Evolutionary conservation across 1,139 yeast species (phyloP).

Genomic region (Nakaseomyces nivariensis): DNA sequence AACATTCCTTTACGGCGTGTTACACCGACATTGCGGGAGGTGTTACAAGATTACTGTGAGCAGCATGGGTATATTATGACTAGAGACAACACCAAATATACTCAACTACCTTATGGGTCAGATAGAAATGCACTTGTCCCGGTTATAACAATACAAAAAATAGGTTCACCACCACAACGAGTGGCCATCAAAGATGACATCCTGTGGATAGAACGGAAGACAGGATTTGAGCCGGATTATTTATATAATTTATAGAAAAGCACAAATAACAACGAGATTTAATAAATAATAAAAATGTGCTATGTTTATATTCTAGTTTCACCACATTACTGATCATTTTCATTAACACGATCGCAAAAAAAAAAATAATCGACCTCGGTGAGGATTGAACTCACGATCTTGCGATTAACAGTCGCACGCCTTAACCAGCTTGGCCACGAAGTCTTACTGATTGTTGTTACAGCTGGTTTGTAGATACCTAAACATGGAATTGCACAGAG

Average conservation of each 20-base stretch:
- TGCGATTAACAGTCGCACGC: conserved; percentile 33
- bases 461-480: too few relatives aligned
- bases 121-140: conserved; percentile 18
- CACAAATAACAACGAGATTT: background rate
- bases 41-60: conserved; percentile 37
- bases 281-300: background rate
- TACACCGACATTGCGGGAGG: conserved; percentile 37
- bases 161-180: background rate
- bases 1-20: conserved; percentile 28
- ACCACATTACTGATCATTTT: background rate
- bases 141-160: conserved; percentile 15
- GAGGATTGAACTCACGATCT: conserved; percentile 32
- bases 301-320: background rate
- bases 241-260: conserved; percentile 13
- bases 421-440: conserved; percentile 32
- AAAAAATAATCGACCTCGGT: conserved; percentile 26
- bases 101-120: conserved; percentile 14
- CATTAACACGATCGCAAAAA: conserved; percentile 2
- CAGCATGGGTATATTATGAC: conserved; percentile 24
- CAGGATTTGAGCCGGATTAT: conserved; percentile 29
- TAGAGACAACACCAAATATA: conserved; percentile 11
- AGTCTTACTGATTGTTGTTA: conserved; percentile 12
- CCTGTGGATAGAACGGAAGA: conserved; percentile 31
- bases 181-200: conserved; percentile 38
- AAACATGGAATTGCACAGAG: too few relatives aligned